Percentiles rank a stretch among this genome's conserved stretches.
These are phyloP conservation scores for Pestalotiopsis fici DNA, from an alignment of 2,329 filamentous ascomycete genomes.

Conservation along the genomic window DNA sequence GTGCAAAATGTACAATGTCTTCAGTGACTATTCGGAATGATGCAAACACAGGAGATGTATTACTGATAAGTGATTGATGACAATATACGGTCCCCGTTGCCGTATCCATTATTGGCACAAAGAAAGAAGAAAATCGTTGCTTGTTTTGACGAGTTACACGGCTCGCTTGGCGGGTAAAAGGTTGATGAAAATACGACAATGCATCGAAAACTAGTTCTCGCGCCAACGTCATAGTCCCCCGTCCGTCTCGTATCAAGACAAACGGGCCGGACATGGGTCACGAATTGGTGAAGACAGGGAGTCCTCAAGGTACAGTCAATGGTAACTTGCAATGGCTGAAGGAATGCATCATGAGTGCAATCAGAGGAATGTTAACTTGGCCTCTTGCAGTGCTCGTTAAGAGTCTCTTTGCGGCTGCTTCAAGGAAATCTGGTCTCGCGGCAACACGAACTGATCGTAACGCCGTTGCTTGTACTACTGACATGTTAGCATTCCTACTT, in stretches of 20 bases:
- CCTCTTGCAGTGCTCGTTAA: no score
- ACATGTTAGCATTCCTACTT: neutral
- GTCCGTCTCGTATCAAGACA: conserved; percentile 3
- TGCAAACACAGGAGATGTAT: no score
- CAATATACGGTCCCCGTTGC: no score
- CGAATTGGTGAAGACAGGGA: neutral
- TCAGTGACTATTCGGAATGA: no score
- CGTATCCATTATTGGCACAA: no score
- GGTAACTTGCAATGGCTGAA: neutral
- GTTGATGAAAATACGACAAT: neutral
- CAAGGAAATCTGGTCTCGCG: no score
- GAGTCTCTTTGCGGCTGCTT: no score
- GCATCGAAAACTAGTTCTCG: conserved; percentile 4
- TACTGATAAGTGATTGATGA: no score
- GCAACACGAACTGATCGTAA: neutral
- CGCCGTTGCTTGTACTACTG: neutral
- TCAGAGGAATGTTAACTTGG: neutral
- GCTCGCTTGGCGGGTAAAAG: neutral
- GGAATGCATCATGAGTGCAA: neutral
- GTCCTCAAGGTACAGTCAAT: no score
- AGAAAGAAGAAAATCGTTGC: neutral
- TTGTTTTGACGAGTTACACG: neutral
- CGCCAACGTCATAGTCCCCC: conserved; percentile 4
- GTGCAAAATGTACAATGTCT: no score
- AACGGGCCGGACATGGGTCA: neutral